A percentile compares a stretch with the other conserved stretches of the same genome.
Evolutionary conservation across 228 moss, liverwort and hornwort genomes (phyloP).

Genomic region (Sphagnum magellanicum): DNA sequence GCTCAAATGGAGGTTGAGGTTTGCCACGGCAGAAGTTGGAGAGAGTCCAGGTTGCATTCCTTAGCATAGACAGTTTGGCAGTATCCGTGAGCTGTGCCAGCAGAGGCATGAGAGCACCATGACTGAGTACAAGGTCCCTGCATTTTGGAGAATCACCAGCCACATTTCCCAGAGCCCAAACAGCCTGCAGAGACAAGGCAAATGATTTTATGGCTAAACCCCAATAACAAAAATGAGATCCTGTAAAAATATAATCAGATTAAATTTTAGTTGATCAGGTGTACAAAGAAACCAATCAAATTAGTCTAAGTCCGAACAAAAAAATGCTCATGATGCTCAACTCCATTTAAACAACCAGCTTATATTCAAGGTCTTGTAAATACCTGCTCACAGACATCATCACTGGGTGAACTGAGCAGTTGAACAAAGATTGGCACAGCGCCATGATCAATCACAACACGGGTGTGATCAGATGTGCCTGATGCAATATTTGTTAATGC

Average conservation of each 20-base stretch:
- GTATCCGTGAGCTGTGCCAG: slow-evolving; percentile 82
- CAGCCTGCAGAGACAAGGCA: slow-evolving; percentile 49
- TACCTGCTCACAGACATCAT: slow-evolving; percentile 99
- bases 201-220: too few species aligned
- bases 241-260: too few species aligned
- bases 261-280: too few species aligned
- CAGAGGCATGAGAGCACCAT: slow-evolving; percentile 89
- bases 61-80: slow-evolving; percentile 79
- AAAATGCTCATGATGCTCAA: too few species aligned
- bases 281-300: too few species aligned
- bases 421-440: slow-evolving; percentile 99
- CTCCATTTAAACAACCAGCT: too few species aligned
- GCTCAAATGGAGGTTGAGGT: slow-evolving; percentile 91
- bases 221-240: too few species aligned
- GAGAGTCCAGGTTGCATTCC: slow-evolving; percentile 97
- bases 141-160: slow-evolving; percentile 97
- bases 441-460: slow-evolving; percentile 88
- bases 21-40: slow-evolving; percentile 97
- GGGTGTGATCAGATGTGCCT: slow-evolving; percentile 94
- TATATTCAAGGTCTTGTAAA: background rate
- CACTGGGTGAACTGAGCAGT: slow-evolving; percentile 84
- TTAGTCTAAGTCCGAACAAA: too few species aligned
- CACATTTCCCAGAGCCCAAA: slow-evolving; percentile 98
- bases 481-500: slow-evolving; percentile 97
- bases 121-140: slow-evolving; percentile 78